Evolutionary conservation across 208 protist species (phyloP).

Genomic region (Wallacemonas sp.): DNA sequence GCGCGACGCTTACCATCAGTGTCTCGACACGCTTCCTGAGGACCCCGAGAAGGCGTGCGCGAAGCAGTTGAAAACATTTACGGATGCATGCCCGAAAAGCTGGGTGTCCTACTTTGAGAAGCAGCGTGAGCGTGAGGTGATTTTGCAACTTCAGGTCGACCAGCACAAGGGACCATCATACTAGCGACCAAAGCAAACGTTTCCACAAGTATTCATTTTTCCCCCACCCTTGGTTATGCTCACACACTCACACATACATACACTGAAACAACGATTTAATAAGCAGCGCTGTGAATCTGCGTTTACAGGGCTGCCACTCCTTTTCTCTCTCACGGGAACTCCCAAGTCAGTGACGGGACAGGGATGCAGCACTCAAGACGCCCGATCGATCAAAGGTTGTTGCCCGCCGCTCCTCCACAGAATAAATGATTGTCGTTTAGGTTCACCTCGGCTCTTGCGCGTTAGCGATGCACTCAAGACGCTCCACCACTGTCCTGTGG

Average conservation of each 20-base stretch:
- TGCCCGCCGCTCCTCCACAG: no score
- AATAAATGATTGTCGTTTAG: no score
- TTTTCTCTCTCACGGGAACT: background rate
- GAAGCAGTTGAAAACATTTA: slow-evolving; percentile 40
- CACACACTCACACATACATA: background rate
- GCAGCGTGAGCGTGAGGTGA: slow-evolving; percentile 78
- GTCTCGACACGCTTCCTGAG: slow-evolving; percentile 72
- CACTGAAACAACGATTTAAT: no score
- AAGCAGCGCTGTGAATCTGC: background rate
- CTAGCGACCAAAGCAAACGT: slow-evolving; percentile 16
- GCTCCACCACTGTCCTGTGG: no score
- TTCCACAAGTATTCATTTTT: no score
- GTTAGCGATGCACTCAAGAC: no score
- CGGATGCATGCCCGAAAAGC: slow-evolving; percentile 63
- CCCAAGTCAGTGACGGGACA: background rate
- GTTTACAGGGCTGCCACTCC: background rate
- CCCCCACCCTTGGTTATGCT: slow-evolving; percentile 1
- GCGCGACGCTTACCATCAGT: slow-evolving; percentile 75
- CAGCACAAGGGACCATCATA: slow-evolving; percentile 45
- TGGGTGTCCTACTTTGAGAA: slow-evolving; percentile 86
- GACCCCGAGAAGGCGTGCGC: slow-evolving; percentile 65
- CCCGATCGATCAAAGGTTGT: no score
- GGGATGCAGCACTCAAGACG: no score
- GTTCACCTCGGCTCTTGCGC: no score
- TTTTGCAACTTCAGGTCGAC: slow-evolving; percentile 77